Base-by-base conservation (phyloP, 805 yeast species). In the Cyberlindnera xishuangbannaensis region DNA sequence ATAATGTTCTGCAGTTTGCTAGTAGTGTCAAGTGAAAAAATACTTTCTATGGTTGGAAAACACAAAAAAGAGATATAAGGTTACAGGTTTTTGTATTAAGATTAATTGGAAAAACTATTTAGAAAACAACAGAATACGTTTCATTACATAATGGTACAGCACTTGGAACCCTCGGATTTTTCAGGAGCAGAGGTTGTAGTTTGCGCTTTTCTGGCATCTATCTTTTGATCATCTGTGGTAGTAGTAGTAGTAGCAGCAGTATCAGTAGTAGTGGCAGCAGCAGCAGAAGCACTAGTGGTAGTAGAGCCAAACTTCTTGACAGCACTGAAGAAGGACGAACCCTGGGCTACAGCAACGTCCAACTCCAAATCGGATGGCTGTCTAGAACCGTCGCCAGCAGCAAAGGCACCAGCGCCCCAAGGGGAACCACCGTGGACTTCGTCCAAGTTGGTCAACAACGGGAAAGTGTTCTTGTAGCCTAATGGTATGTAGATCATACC, bases 331-430 rank as follows among this genome's bases (percentile, higher is more conserved):
- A 85, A 85, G 25, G 66, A 55, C 18, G 37, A 17, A 15, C 18
- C 27, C 14, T 40, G 21, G 17, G 32, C 18, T 15, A 40, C 30
- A 17, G 44, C 15, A 39, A 83, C 56, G 47, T 69, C 68, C 55
- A 70, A 61, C 59, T 85, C 95, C 38, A 80, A 62, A 13, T 63
- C 69, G 27, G 77, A 48, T 20, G 86, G 81, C 47, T 65, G 63
- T 65, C 94, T 76, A 7, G 83, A 71, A 31, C 94, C 95, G 53
- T 81, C 90, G 31, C 70, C 65, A 30, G 76, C 83, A 19, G 95
- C 87, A 50, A 71, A 65, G 23, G 83, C 63, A 46, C 95, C 95
- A 20, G 95, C 82, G 56, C 95, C 95, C 86, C 87, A 85, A 28
- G 95, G 74, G 15, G 87, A 73, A 36, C 83, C 83, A 44, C 95